Evolutionary conservation across 495 filamentous ascomycete species (phyloP), one percentile per base, ranked within the genome.

Genomic region (Terfezia boudieri): DNA sequence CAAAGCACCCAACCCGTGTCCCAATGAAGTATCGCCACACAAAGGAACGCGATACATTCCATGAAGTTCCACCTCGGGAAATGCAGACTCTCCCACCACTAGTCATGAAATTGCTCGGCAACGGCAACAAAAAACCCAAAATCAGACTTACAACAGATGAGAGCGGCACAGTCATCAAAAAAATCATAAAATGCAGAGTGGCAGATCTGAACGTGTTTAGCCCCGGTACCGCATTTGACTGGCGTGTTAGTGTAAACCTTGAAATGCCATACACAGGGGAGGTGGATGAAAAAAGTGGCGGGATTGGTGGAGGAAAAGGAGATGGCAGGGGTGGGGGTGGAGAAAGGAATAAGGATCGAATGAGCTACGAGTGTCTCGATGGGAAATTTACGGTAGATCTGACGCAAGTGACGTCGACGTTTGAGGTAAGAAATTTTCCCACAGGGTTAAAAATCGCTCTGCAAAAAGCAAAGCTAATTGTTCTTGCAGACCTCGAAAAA

Each of bases 151-250:
- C 81, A 6, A 76, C 78, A 36, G 82, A 89, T 63, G 76, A 82
- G 60, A 79, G 81, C 60, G 76, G 78, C 16, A 71, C 82, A 55
- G 69, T 86, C 8, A 59, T 87, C 9, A 85, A 81, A 36, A 86
- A 83, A 64, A 94, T 96, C 49, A 75, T 96, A 63, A 96, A 96
- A 71, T 78, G 76, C 22, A 76, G 85, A 35, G 68, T 96, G n/a
- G 81, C 81, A 36, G 85, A 96, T 66, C 66, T 90, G 8, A 80
- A 88, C 57, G 73, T 94, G 9, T 80, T 78, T 67, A 80, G 82
- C 56, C 86, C 89, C 1, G 67, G 71, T 37, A 75, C 72, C 12
- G 71, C 73, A 4, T 78, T 94, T 48, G 89, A 94, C 65, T 92
- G 82, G 70, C 79, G 89, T 20, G 78, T 96, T 57, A 88, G 83